A percentile compares a stretch with the other conserved stretches of the same genome.
These are phyloP conservation scores for Candida chilensis DNA, from an alignment of 805 yeast genomes.

Conservation along the genomic window DNA sequence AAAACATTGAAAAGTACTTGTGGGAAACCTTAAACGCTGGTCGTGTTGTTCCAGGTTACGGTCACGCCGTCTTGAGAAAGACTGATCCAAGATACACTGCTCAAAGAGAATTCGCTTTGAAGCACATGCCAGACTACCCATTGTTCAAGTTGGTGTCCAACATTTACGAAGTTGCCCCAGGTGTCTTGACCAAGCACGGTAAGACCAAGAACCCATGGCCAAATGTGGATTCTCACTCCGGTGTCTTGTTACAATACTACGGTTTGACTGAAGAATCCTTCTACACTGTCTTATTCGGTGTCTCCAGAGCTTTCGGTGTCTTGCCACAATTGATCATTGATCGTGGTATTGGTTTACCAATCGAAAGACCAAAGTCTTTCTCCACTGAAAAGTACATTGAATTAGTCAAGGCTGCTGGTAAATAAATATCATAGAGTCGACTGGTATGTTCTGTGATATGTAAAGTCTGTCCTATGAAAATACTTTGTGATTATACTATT, in stretches of 20 bases:
- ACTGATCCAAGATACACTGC: constrained; percentile 79
- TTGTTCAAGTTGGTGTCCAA: constrained; percentile 59
- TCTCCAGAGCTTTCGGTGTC: constrained; percentile 74
- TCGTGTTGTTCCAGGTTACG: constrained; percentile 82
- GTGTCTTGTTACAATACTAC: constrained; percentile 72
- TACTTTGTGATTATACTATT: too few relatives aligned
- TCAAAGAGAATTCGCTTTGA: constrained; percentile 58
- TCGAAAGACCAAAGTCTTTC: constrained; percentile 69
- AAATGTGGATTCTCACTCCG: constrained; percentile 75
- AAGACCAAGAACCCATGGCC: constrained; percentile 85
- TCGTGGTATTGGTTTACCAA: constrained; percentile 67
- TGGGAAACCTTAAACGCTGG: constrained; percentile 68
- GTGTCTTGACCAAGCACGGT: constrained; percentile 67
- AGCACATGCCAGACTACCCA: constrained; percentile 52
- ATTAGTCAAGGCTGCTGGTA: constrained; percentile 31
- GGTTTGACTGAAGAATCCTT: constrained; percentile 66
- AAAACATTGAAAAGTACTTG: constrained; percentile 53
- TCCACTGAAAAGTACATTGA: constrained; percentile 35
- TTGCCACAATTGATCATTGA: constrained; percentile 75
- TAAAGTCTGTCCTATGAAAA: too few relatives aligned
- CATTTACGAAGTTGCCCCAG: constrained; percentile 65
- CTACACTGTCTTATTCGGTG: constrained; percentile 79
- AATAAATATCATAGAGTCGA: too few relatives aligned
- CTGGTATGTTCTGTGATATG: too few relatives aligned
- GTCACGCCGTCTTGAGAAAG: constrained; percentile 79